A percentile compares a stretch with the other conserved stretches of the same genome.
phyloP scores from a whole-genome alignment of 2,329 filamentous ascomycete species.

The Neofusicoccum parvum region DNA sequence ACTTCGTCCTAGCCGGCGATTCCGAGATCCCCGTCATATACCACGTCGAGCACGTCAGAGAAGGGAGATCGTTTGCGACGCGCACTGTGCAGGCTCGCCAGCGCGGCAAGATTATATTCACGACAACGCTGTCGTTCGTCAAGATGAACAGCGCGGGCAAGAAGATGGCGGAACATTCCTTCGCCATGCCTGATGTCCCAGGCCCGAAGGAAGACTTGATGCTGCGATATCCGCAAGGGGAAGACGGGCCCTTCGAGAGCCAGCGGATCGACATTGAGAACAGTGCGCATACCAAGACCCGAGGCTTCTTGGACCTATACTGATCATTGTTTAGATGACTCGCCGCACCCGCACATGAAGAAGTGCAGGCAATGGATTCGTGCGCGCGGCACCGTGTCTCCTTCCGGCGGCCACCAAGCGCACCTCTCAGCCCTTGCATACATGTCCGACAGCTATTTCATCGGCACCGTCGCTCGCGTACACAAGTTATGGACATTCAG shows the following conservation, averaged over 20 bases:
- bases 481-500: conserved; percentile 79
- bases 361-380: conserved; percentile 71
- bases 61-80: conserved; percentile 86
- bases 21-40: conserved; percentile 85
- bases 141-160: conserved; percentile 62
- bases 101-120: conserved; percentile 87
- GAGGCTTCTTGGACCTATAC: conserved; percentile 9
- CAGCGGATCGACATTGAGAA: conserved; percentile 61
- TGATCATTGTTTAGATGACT: conserved; percentile 40
- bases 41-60: conserved; percentile 88
- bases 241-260: conserved; percentile 59
- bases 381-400: conserved; percentile 72
- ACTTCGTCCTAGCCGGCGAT: conserved; percentile 92
- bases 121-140: conserved; percentile 89
- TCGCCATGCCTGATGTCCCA: conserved; percentile 52
- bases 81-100: conserved; percentile 95
- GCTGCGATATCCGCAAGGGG: conserved; percentile 31
- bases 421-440: conserved; percentile 90
- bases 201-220: conserved; percentile 46
- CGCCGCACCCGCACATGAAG: conserved; percentile 63
- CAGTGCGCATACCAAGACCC: conserved; percentile 35
- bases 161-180: conserved; percentile 66
- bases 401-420: conserved; percentile 72
- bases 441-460: conserved; percentile 90
- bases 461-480: conserved; percentile 80